These are phyloP conservation scores for Hyaloperonospora brassicae DNA, from an alignment of 352 stramenopile species.

Conservation along the genomic window DNA sequence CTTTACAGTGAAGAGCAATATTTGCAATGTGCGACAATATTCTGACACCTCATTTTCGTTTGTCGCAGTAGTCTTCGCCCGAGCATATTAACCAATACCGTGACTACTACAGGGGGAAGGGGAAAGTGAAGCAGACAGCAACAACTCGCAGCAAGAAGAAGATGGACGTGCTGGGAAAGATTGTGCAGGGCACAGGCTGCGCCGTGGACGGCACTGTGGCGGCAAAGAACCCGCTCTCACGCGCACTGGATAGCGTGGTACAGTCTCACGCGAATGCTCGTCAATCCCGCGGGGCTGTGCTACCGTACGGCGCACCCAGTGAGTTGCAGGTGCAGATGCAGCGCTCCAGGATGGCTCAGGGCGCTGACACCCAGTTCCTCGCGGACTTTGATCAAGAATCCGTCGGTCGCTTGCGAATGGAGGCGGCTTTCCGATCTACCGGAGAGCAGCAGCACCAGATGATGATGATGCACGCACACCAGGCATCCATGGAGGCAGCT, in stretches of 20 bases:
- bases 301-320: slow-evolving; percentile 25
- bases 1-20: no score
- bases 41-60: no score
- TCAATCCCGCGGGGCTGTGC: slow-evolving; percentile 26
- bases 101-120: no score
- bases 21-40: no score
- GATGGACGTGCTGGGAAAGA: slow-evolving; percentile 81
- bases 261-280: slow-evolving; percentile 45
- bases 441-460: slow-evolving; percentile 21
- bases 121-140: background rate
- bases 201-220: slow-evolving; percentile 73
- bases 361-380: slow-evolving; percentile 48
- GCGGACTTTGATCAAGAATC: slow-evolving; percentile 57
- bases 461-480: slow-evolving; percentile 41
- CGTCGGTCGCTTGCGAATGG: slow-evolving; percentile 52
- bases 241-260: slow-evolving; percentile 67
- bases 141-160: slow-evolving; percentile 2
- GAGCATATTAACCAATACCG: no score
- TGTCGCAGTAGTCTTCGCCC: no score
- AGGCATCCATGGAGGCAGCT: slow-evolving; percentile 52
- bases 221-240: slow-evolving; percentile 78
- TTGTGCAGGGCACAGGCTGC: slow-evolving; percentile 75
- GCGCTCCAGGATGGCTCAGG: slow-evolving; percentile 45
- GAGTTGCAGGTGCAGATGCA: slow-evolving; percentile 74
- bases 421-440: slow-evolving; percentile 50